Evolutionary conservation across 352 stramenopile genomes (phyloP).

Genomic region (Globisporangium canariense): DNA sequence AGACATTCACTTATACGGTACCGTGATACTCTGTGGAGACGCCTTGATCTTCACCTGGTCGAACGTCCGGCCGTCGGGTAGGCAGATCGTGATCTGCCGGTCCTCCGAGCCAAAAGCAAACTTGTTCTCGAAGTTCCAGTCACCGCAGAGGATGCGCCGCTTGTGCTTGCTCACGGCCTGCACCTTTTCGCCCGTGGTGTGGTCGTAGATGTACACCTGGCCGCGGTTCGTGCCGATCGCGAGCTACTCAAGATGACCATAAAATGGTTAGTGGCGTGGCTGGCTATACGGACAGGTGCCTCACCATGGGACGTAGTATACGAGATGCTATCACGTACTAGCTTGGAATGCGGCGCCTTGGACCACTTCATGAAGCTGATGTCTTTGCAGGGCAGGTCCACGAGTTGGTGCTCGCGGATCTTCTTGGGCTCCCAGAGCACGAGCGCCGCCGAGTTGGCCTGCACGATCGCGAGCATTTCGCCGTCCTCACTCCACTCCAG

Average conservation of each 20-base stretch:
- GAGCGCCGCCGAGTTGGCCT: slow-evolving; percentile 67
- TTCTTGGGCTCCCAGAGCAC: slow-evolving; percentile 72
- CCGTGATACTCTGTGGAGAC: slow-evolving; percentile 61
- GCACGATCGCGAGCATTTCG: slow-evolving; percentile 68
- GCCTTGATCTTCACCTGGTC: slow-evolving; percentile 80
- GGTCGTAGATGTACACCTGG: slow-evolving; percentile 79
- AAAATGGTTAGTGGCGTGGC: neutral
- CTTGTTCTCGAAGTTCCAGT: slow-evolving; percentile 80
- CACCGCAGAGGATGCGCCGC: slow-evolving; percentile 68
- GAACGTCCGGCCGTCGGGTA: slow-evolving; percentile 54
- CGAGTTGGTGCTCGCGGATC: slow-evolving; percentile 53
- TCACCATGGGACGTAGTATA: neutral
- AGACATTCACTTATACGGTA: slow-evolving; percentile 12
- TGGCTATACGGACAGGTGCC: neutral
- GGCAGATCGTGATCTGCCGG: slow-evolving; percentile 73
- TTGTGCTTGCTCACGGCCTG: slow-evolving; percentile 77
- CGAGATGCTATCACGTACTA: slow-evolving; percentile 28
- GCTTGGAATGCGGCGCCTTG: slow-evolving; percentile 52
- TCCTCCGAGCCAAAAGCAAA: slow-evolving; percentile 82
- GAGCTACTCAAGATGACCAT: slow-evolving; percentile 25
- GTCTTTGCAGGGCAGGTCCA: slow-evolving; percentile 70
- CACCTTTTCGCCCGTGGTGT: slow-evolving; percentile 43
- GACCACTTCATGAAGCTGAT: slow-evolving; percentile 81
- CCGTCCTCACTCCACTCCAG: slow-evolving; percentile 74
- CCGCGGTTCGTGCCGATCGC: slow-evolving; percentile 70